Percentiles rank a stretch among this genome's conserved stretches.
Evolutionary conservation across 257 asterid species (phyloP).

Genomic region (Nicotiana paniculata): DNA sequence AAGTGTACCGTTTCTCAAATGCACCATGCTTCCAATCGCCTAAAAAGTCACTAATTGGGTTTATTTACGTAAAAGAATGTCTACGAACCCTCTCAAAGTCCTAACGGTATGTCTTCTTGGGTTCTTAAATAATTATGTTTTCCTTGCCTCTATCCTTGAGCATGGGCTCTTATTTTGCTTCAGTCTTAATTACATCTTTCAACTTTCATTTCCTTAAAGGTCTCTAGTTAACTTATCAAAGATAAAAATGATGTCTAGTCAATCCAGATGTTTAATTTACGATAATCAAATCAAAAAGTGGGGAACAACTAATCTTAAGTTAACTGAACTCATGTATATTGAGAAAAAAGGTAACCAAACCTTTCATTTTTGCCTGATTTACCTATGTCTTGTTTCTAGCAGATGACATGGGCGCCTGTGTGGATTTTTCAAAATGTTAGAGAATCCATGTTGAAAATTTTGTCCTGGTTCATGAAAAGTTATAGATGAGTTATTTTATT

Average conservation of each 20-base stretch:
- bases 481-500: not conserved
- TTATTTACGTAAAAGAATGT: not conserved
- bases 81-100: not conserved
- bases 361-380: not conserved
- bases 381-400: not conserved
- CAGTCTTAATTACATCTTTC: not conserved
- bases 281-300: not conserved
- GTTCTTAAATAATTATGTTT: not conserved
- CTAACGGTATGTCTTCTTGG: not conserved
- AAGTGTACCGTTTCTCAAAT: not conserved
- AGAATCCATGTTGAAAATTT: not conserved
- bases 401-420: not conserved
- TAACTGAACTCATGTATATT: not conserved
- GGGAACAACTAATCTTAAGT: not conserved
- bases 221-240: not conserved
- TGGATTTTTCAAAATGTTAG: not conserved
- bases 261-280: not conserved
- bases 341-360: not conserved
- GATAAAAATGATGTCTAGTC: not conserved
- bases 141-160: not conserved
- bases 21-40: not conserved
- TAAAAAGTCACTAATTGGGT: not conserved
- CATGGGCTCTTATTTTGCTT: not conserved
- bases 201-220: not conserved
- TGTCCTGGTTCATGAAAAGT: not conserved